These are phyloP conservation scores for Alopecurus myosuroides DNA, from an alignment of 176 grass and related monocot species.

Conservation along the genomic window DNA sequence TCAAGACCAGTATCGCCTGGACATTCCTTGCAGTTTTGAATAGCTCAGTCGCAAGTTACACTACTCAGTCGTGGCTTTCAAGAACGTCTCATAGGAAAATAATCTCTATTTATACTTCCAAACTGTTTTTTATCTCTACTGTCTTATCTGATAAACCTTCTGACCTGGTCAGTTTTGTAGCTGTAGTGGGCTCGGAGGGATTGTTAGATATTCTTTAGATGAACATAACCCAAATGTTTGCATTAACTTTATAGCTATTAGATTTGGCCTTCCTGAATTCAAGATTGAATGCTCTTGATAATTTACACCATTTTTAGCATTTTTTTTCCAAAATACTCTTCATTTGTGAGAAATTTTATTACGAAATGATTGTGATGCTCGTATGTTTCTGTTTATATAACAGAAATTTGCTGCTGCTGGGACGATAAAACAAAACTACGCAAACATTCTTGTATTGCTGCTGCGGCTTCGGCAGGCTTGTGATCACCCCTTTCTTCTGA, in stretches of 20 bases:
- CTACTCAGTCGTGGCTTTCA: neutral
- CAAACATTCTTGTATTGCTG: conserved; percentile 79
- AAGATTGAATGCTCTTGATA: neutral
- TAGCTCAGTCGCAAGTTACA: neutral
- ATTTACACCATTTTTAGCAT: neutral
- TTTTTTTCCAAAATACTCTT: neutral
- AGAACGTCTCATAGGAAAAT: neutral
- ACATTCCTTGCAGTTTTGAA: neutral
- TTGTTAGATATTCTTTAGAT: neutral
- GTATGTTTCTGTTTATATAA: conserved; percentile 1
- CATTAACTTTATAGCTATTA: neutral
- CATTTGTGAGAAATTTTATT: neutral
- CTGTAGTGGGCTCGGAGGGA: neutral
- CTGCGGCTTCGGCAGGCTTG: conserved; percentile 91
- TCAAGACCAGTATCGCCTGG: neutral
- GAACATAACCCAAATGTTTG: neutral
- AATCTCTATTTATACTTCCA: neutral
- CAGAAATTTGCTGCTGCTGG: conserved; percentile 88
- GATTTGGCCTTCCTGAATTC: neutral
- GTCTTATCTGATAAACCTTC: neutral
- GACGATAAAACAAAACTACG: conserved; percentile 84
- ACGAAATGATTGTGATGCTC: neutral
- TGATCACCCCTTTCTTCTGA: conserved; percentile 77
- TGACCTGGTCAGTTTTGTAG: neutral
- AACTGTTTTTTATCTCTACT: neutral